A percentile compares a stretch with the other conserved stretches of the same genome.
Conservation (phyloP, 495 filamentous ascomycete genomes). For the Tuber melanosporum region DNA sequence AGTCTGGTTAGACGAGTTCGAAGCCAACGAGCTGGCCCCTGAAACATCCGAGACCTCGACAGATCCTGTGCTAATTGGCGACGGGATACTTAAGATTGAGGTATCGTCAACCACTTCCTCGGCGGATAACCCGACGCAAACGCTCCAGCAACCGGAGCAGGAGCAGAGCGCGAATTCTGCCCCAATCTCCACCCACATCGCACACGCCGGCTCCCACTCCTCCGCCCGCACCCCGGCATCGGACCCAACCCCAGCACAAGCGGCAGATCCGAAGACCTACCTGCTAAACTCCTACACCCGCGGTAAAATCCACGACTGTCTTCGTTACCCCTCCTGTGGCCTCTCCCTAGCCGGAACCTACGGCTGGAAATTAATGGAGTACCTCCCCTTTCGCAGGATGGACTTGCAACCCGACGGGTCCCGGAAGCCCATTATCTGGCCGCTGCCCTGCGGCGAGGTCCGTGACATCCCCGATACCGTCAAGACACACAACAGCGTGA, state of each 20-base stretch:
- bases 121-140: not conserved
- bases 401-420: conserved; percentile 65
- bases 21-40: conserved; percentile 28
- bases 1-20: conserved; percentile 49
- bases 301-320: conserved; percentile 68
- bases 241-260: conserved; percentile 34
- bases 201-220: not conserved
- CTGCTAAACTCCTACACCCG: conserved; percentile 37
- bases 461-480: conserved; percentile 65
- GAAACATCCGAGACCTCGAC: not conserved
- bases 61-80: not conserved
- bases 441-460: conserved; percentile 70
- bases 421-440: conserved; percentile 78
- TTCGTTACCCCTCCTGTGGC: conserved; percentile 58
- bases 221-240: conserved; percentile 31
- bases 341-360: conserved; percentile 54
- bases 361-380: conserved; percentile 79
- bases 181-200: conserved; percentile 10
- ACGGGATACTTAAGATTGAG: conserved; percentile 26
- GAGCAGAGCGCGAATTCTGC: conserved; percentile 10
- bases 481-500: conserved; percentile 65
- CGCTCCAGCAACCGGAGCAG: not conserved
- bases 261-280: conserved; percentile 13
- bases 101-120: conserved; percentile 15
- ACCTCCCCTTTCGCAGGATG: conserved; percentile 77